Evolutionary conservation across 2,329 filamentous ascomycete species (phyloP), one percentile per base, ranked within the genome.

Genomic region (Fusarium sp.): DNA sequence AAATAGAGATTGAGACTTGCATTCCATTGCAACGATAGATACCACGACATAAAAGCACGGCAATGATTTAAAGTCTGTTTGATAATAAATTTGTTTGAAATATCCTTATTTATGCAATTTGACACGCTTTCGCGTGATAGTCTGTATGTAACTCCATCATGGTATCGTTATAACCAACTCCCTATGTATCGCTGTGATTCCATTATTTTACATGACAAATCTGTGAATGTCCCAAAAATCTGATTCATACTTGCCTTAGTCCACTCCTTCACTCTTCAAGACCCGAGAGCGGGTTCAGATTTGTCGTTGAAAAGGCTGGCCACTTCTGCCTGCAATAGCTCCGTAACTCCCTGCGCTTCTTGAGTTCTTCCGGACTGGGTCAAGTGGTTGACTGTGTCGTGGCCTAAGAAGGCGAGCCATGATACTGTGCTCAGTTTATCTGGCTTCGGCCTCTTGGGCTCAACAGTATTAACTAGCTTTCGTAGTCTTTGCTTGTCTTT

Each of bases 381-480:
- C n/a, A 87, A 76, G 57, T 85, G 80, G 50, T 82, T 83, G 57
- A 86, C 81, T 0, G 85, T 86, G 60, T 87, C 85, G n/a, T 85
- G 79, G 12, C 83, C 83, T 33, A 87, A 77, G 25, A 81, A 81
- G 5, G 79, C 78, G 20, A 83, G 75, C 82, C 82, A 83, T 4
- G 78, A 78, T n/a, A 80, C 62, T 10, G 76, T 70, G 44, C 75
- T 76, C 64, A 83, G 77, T 67, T 74, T 79, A 56, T 75, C 73
- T 29, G 68, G 58, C 27, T 78, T 75, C n/a, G 74, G 64, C 31
- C 77, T 78, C 57, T 80, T 76, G 8, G 75, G 68, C 12, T 70
- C 62, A 18, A 76, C 58, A 12, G 65, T 65, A 35, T 75, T 71
- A 8, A 80, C 75, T 29, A 81, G 39, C 22, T 69, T 74, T 54